Evolutionary conservation across 352 stramenopile species (phyloP).

Genomic region (Globisporangium camurandrum): DNA sequence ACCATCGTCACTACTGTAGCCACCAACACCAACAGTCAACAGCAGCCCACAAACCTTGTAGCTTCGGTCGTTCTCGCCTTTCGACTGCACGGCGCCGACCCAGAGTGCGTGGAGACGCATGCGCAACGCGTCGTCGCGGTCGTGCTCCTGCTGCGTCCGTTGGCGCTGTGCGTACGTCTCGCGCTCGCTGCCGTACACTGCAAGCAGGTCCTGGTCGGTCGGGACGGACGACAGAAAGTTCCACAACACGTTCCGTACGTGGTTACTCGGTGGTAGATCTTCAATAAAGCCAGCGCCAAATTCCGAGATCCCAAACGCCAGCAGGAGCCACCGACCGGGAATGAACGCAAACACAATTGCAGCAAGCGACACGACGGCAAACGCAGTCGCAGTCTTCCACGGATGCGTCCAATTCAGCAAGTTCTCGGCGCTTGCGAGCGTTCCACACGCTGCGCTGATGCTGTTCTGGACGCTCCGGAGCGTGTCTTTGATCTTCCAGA

Average conservation of each 20-base stretch:
- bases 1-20: neutral
- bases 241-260: conserved; percentile 68
- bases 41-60: conserved; percentile 42
- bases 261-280: conserved; percentile 72
- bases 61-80: conserved; percentile 52
- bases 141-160: conserved; percentile 32
- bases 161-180: conserved; percentile 51
- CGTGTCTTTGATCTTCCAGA: conserved; percentile 83
- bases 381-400: conserved; percentile 74
- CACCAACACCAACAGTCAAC: neutral
- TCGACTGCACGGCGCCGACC: conserved; percentile 50
- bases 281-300: conserved; percentile 74
- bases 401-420: conserved; percentile 85
- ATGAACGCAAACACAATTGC: conserved; percentile 60
- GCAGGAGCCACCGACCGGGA: conserved; percentile 61
- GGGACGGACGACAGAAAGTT: conserved; percentile 78
- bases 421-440: conserved; percentile 68
- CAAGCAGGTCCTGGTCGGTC: conserved; percentile 73
- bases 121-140: conserved; percentile 32
- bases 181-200: conserved; percentile 61
- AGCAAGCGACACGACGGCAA: conserved; percentile 35
- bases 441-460: conserved; percentile 64
- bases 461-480: conserved; percentile 67
- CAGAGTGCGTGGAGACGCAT: conserved; percentile 70
- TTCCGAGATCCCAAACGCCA: conserved; percentile 67